Conservation (phyloP, 139 green algal genomes). For the Mychonastes homosphaera region DNA sequence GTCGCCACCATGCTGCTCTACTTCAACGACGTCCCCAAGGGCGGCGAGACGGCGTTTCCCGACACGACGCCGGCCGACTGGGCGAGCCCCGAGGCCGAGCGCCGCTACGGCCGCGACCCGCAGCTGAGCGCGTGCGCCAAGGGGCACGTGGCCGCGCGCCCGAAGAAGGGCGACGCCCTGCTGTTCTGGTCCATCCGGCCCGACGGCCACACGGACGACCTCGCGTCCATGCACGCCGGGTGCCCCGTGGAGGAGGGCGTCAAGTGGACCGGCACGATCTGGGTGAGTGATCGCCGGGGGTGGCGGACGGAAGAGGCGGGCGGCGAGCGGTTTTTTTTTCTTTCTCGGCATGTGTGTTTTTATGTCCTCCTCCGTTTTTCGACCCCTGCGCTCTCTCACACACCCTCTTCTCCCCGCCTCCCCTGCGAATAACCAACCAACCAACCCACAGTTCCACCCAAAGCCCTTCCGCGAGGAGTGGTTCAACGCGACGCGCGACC, state of each 20-base stretch:
- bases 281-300: too few species aligned
- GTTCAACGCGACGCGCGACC: background rate
- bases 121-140: slow-evolving; percentile 44
- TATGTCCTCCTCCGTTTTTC: too few species aligned
- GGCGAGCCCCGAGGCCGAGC: slow-evolving; percentile 22
- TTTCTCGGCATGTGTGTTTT: too few species aligned
- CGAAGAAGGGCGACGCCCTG: slow-evolving; percentile 46
- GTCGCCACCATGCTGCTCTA: slow-evolving; percentile 74
- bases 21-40: slow-evolving; percentile 43
- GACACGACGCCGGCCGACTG: slow-evolving; percentile 24
- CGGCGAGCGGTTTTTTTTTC: too few species aligned
- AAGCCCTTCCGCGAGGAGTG: slow-evolving; percentile 18
- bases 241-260: slow-evolving; percentile 62
- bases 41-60: slow-evolving; percentile 49
- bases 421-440: too few species aligned
- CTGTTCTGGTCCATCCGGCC: slow-evolving; percentile 39
- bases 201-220: slow-evolving; percentile 26
- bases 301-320: background rate
- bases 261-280: slow-evolving; percentile 67
- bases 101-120: slow-evolving; percentile 13
- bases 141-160: slow-evolving; percentile 44
- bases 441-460: too few species aligned
- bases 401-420: too few species aligned
- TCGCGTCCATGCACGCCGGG: slow-evolving; percentile 35
- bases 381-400: too few species aligned